phyloP scores from a whole-genome alignment of 305 asterid genomes.

The Solanum hybrid region DNA sequence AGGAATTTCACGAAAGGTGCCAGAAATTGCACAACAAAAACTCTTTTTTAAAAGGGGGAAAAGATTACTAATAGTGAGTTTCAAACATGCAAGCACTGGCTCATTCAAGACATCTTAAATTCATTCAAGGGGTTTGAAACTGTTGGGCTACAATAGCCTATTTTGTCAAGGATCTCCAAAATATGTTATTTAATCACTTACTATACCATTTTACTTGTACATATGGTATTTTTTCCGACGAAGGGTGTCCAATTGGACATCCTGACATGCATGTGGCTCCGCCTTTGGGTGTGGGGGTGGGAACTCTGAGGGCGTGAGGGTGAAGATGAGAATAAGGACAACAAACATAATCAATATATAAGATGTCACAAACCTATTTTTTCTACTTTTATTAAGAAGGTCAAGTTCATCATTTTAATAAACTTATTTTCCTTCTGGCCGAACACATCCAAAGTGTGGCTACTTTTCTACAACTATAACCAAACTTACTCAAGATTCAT shows the following conservation, averaged over 20 bases:
- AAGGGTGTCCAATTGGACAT: background rate
- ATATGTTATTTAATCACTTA: no score
- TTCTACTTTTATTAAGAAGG: background rate
- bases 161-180: background rate
- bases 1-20: no score
- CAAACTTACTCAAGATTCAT: background rate
- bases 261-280: background rate
- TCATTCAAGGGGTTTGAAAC: background rate
- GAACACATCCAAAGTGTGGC: background rate
- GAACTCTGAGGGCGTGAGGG: no score
- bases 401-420: background rate
- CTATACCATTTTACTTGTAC: background rate
- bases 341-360: no score
- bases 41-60: no score
- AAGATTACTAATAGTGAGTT: background rate
- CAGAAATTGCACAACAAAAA: background rate
- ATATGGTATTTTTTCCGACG: no score
- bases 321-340: no score
- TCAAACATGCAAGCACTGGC: background rate
- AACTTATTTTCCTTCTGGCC: background rate
- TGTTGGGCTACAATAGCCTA: no score
- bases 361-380: no score
- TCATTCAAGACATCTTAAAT: background rate
- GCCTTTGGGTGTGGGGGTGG: background rate
- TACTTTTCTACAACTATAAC: background rate